Evolutionary conservation across 179 eudicot genomes (phyloP), one percentile per base, ranked within the genome.

Genomic region (Beta macrorhiza): DNA sequence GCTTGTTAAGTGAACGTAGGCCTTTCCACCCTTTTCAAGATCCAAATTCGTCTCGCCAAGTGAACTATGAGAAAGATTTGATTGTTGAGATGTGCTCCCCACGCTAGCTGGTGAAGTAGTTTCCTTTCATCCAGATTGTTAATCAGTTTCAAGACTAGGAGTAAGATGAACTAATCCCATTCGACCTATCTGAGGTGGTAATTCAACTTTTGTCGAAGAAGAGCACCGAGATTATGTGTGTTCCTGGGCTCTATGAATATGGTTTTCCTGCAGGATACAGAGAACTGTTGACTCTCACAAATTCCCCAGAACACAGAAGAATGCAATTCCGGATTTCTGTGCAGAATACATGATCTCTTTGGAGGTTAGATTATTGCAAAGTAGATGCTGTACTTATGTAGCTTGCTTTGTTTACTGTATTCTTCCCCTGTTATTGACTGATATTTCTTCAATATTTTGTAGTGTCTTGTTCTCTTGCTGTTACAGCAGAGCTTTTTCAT

Each of bases 41-140:
- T 5, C 61, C 32, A 10, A 14, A 29, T 11, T 6, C 20, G 14
- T 73, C 76, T 25, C 45, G 62, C 5, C 76, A 53, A 5, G 14
- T 73, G 29, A 73, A 53, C 22, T 73, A 25, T 73, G 76, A 73
- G 62, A 53, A 73, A 45, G 76, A 73, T 73, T 22, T 73, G 76
- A 53, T 73, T 15, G 52, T 73, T 55, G 62, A 73, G 76, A 73
- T 53, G 62, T n/a, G 76, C 45, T 73, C 76, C 29, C 76, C 76
- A 13, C 47, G 62, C 13, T 73, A 53, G 59, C 42, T 29, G 6
- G 6, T 73, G 19, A 16, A 13, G 20, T 5, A 8, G 12, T 14
- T 53, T 12, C 10, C 62, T 25, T 52, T 25, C n/a, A 2, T 52
- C 6, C 57, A 72, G 20, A 22, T 3, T 72, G 76, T 8, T 0